These are phyloP conservation scores for Nannizzia gypsea DNA, from an alignment of 2,329 filamentous ascomycete genomes.

Conservation along the genomic window DNA sequence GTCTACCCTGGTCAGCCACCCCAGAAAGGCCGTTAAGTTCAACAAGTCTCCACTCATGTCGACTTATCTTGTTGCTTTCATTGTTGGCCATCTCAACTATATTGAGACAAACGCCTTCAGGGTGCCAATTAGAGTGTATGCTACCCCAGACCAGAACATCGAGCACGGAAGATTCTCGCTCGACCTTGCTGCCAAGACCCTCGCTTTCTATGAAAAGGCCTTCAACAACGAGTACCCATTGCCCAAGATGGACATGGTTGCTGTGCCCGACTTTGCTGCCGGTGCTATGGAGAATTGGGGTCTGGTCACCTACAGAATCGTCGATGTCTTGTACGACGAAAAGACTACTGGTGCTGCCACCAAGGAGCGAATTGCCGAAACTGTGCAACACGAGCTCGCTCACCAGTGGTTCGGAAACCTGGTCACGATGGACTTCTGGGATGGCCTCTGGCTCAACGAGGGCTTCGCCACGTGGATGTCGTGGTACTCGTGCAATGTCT, in stretches of 20 bases:
- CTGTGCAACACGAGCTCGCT: constrained; percentile 91
- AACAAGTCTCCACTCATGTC: constrained; percentile 90
- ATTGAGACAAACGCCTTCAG: constrained; percentile 88
- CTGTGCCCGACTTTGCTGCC: constrained; percentile 88
- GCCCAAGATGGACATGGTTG: constrained; percentile 93
- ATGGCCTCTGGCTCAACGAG: constrained; percentile 92
- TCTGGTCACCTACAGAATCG: constrained; percentile 84
- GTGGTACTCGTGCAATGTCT: constrained; percentile 85
- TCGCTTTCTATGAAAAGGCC: constrained; percentile 90
- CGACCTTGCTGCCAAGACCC: constrained; percentile 74
- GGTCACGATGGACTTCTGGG: constrained; percentile 98
- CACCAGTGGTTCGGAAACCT: constrained; percentile 98
- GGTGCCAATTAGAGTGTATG: constrained; percentile 86
- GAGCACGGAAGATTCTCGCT: constrained; percentile 85
- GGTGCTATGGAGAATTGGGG: constrained; percentile 99
- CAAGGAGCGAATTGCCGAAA: constrained; percentile 87
- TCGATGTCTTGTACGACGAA: constrained; percentile 82
- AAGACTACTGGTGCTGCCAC: constrained; percentile 78
- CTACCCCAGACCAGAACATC: constrained; percentile 78
- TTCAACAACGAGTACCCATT: constrained; percentile 79
- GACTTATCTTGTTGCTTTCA: constrained; percentile 87
- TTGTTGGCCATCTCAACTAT: constrained; percentile 86
- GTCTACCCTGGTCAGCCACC: constrained; percentile 48
- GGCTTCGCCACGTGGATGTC: constrained; percentile 89
- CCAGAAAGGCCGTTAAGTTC: constrained; percentile 81